phyloP scores from a whole-genome alignment of 768 basidiomycete species.

The Trametes villosa region DNA sequence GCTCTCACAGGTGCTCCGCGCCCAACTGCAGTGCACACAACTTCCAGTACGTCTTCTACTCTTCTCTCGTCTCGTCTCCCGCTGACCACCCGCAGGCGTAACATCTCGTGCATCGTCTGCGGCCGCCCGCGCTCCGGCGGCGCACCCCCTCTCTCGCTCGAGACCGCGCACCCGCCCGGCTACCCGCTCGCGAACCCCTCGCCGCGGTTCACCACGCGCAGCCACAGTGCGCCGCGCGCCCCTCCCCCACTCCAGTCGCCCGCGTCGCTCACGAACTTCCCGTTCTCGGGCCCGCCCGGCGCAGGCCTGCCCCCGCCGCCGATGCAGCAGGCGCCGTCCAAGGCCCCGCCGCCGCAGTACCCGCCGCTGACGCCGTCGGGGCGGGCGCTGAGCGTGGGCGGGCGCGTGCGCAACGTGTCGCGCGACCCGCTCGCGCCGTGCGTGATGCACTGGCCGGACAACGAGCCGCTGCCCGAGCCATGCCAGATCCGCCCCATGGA shows the following conservation, averaged over 20 bases:
- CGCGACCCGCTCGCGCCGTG: conserved; percentile 72
- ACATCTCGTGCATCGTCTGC: conserved; percentile 77
- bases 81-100: conserved; percentile 60
- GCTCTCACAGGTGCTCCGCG: conserved; percentile 57
- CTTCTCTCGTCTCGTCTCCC: conserved; percentile 52
- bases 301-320: not conserved
- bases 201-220: conserved; percentile 28
- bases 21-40: conserved; percentile 80
- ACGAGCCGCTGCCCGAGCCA: conserved; percentile 80
- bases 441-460: conserved; percentile 91
- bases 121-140: conserved; percentile 59
- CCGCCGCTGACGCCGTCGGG: conserved; percentile 85
- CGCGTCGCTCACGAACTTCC: conserved; percentile 9
- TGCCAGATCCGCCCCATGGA: conserved; percentile 70
- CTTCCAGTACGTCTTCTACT: conserved; percentile 67
- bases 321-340: conserved; percentile 10
- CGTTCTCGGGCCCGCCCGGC: not conserved
- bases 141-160: conserved; percentile 9
- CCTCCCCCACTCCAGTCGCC: conserved; percentile 31
- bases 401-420: conserved; percentile 80
- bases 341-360: conserved; percentile 47
- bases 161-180: conserved; percentile 20
- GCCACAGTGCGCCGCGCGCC: conserved; percentile 19
- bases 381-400: conserved; percentile 73
- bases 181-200: conserved; percentile 36